A percentile compares a stretch with the other conserved stretches of the same genome.
These are phyloP conservation scores for Radiomyces spectabilis DNA, from an alignment of 192 early-diverging fungal species.

Conservation along the genomic window DNA sequence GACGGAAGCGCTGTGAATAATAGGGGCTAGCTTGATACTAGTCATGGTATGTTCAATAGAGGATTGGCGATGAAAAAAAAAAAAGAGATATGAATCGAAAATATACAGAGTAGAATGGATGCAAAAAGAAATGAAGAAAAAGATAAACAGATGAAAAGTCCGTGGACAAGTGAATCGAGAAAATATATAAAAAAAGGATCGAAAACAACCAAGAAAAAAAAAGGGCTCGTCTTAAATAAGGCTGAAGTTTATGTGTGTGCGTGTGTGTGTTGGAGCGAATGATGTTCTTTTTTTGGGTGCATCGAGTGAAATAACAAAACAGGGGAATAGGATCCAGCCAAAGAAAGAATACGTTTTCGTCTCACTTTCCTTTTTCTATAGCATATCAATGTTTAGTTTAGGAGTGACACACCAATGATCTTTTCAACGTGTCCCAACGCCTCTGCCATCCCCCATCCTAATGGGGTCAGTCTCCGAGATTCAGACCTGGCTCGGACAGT, in stretches of 20 bases:
- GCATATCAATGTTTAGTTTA: too few species aligned
- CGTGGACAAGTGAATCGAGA: background rate
- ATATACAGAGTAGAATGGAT: background rate
- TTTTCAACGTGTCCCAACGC: too few species aligned
- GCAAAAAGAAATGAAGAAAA: background rate
- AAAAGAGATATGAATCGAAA: background rate
- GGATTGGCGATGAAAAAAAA: background rate
- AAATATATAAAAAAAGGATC: conserved; percentile 40
- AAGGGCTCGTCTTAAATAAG: conserved; percentile 18
- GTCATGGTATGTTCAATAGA: background rate
- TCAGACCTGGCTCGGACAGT: too few species aligned
- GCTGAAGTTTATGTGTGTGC: background rate
- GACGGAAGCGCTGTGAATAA: background rate
- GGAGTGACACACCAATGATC: too few species aligned
- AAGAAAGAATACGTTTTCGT: too few species aligned
- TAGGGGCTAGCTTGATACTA: conserved; percentile 1
- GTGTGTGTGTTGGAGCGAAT: background rate
- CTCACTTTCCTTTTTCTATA: too few species aligned
- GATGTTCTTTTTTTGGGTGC: background rate
- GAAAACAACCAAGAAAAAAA: conserved; percentile 74
- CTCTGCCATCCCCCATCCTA: too few species aligned
- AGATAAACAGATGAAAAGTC: conserved; percentile 1
- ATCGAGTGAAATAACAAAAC: too few species aligned
- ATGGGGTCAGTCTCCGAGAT: too few species aligned
- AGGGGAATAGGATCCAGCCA: too few species aligned